phyloP scores from a whole-genome alignment of 345 rosid genomes.

The Moricandia arvensis region DNA sequence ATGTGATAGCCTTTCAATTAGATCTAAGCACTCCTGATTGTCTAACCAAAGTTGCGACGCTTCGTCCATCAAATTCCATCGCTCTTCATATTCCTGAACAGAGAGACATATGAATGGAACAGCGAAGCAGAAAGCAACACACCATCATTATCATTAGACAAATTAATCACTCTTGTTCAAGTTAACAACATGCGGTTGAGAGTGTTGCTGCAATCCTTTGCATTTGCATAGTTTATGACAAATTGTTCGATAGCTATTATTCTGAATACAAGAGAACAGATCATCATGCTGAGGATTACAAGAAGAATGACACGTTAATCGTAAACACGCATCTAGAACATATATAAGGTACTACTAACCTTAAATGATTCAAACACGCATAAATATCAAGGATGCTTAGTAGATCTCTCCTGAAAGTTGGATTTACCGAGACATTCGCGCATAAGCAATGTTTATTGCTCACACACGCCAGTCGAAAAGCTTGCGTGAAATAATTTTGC shows the following conservation, averaged over 20 bases:
- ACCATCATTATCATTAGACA: not conserved
- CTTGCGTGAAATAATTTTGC: constrained; percentile 81
- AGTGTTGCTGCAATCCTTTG: constrained; percentile 97
- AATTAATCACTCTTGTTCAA: constrained; percentile 70
- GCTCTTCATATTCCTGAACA: constrained; percentile 77
- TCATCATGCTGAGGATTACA: constrained; percentile 9
- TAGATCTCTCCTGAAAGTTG: constrained; percentile 61
- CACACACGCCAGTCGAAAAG: constrained; percentile 92
- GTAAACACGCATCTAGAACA: not conserved
- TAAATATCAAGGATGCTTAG: constrained; percentile 88
- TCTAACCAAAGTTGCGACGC: constrained; percentile 86
- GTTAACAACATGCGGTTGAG: constrained; percentile 89
- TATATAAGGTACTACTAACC: constrained; percentile 41
- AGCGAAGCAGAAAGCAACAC: not conserved
- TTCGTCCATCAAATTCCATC: constrained; percentile 93
- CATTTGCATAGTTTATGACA: constrained; percentile 97
- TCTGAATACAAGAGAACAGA: constrained; percentile 53
- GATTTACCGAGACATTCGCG: constrained; percentile 56
- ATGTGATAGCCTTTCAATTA: constrained; percentile 71
- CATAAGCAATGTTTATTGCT: constrained; percentile 71
- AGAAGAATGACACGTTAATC: constrained; percentile 8
- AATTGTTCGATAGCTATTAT: constrained; percentile 94
- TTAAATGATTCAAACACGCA: constrained; percentile 92
- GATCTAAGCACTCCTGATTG: constrained; percentile 87
- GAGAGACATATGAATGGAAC: not conserved